Percentiles rank a stretch among this genome's conserved stretches.
Conservation (phyloP, 306 rosid species). For the Psophocarpus tetragonolobus region DNA sequence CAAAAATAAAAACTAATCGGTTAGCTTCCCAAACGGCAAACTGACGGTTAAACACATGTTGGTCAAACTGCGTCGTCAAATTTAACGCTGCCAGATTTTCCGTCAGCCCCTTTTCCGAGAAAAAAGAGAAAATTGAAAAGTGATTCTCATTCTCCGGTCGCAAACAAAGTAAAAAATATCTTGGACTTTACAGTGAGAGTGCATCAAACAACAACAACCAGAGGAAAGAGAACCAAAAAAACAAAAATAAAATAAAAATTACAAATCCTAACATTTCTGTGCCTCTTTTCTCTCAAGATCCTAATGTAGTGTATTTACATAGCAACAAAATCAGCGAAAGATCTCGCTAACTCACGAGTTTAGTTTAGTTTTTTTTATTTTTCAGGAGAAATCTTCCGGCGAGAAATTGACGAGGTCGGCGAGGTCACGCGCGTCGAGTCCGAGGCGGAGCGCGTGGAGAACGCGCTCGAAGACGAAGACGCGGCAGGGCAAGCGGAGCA, state of each 20-base stretch:
- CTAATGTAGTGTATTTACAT: slow-evolving; percentile 59
- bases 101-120: neutral
- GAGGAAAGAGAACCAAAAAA: neutral
- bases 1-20: neutral
- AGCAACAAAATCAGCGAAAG: neutral
- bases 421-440: slow-evolving; percentile 54
- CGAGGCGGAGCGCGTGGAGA: slow-evolving; percentile 68
- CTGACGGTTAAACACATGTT: neutral
- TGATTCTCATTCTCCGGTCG: slow-evolving; percentile 37
- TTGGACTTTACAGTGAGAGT: slow-evolving; percentile 44
- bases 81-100: neutral
- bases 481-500: slow-evolving; percentile 79
- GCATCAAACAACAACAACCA: slow-evolving; percentile 33
- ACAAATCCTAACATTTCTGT: slow-evolving; percentile 29
- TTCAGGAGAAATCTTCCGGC: slow-evolving; percentile 42
- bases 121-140: neutral
- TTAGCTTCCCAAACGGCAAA: neutral
- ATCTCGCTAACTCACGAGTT: slow-evolving; percentile 23
- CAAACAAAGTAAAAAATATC: slow-evolving; percentile 28
- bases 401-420: slow-evolving; percentile 52
- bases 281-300: slow-evolving; percentile 23
- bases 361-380: neutral
- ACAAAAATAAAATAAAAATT: neutral
- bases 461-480: slow-evolving; percentile 84
- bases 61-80: neutral